These are phyloP conservation scores for Cercospora zeina DNA, from an alignment of 2,329 filamentous ascomycete species.

Conservation along the genomic window DNA sequence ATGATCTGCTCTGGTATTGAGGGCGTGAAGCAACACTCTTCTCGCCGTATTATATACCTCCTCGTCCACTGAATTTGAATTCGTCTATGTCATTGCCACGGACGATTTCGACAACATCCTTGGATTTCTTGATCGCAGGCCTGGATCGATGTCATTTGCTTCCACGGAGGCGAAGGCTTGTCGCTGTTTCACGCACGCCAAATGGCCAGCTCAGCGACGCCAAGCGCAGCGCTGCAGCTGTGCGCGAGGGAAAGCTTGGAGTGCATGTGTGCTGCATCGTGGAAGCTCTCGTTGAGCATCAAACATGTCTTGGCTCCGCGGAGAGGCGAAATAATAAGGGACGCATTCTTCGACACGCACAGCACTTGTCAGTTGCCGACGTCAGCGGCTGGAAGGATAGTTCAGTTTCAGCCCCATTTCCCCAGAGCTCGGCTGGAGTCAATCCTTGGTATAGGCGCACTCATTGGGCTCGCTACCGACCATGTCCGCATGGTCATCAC, in stretches of 20 bases:
- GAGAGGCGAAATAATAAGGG: not conserved
- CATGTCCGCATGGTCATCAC: not conserved
- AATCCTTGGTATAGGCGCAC: constrained; percentile 9
- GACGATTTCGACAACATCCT: not conserved
- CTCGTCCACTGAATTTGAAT: not conserved
- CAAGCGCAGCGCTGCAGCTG: not conserved
- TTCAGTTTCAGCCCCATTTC: constrained; percentile 9
- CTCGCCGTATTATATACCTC: not conserved
- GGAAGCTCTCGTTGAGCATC: not conserved
- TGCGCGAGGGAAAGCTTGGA: constrained; percentile 2
- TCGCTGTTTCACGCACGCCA: not conserved
- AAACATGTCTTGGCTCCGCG: not conserved
- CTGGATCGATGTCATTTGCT: constrained; percentile 12
- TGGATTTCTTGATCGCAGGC: constrained; percentile 1
- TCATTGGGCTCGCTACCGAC: not conserved
- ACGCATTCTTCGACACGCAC: not conserved
- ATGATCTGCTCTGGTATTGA: not conserved
- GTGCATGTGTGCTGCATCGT: not conserved
- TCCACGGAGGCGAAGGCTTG: not conserved
- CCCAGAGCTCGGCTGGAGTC: constrained; percentile 7
- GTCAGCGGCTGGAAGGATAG: not conserved
- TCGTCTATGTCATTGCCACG: constrained; percentile 5
- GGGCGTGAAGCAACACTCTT: not conserved
- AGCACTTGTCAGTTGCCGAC: not conserved
- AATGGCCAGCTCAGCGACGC: not conserved